These are phyloP conservation scores for Trichosporon faecale DNA, from an alignment of 1,284 basidiomycete species.

Conservation along the genomic window DNA sequence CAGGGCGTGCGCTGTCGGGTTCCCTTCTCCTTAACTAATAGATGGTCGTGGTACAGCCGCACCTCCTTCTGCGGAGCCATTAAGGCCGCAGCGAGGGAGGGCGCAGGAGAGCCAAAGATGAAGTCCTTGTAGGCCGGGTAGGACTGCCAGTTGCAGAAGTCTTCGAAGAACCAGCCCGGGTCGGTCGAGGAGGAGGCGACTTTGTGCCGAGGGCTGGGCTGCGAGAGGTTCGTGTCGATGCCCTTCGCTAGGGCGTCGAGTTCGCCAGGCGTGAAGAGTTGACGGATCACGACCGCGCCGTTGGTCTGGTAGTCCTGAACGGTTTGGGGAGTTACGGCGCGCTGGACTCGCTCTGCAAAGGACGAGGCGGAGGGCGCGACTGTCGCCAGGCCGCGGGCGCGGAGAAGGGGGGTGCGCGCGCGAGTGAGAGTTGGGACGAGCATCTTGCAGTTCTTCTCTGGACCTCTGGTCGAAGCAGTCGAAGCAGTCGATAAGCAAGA, in stretches of 20 bases:
- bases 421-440: neutral
- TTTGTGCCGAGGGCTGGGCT: constrained; percentile 9
- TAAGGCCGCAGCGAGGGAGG: constrained; percentile 16
- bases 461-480: too few relatives aligned
- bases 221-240: constrained; percentile 20
- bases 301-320: constrained; percentile 14
- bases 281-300: constrained; percentile 18
- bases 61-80: constrained; percentile 11
- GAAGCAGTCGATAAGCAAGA: neutral
- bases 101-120: constrained; percentile 16
- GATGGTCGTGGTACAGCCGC: constrained; percentile 24
- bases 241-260: constrained; percentile 13
- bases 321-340: constrained; percentile 17
- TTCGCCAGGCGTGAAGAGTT: constrained; percentile 20
- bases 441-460: neutral
- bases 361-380: neutral
- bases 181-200: constrained; percentile 18
- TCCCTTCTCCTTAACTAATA: constrained; percentile 23
- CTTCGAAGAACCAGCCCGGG: constrained; percentile 27
- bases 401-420: neutral
- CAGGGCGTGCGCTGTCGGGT: constrained; percentile 23
- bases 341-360: constrained; percentile 12
- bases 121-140: constrained; percentile 16
- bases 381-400: neutral
- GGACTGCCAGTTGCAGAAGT: constrained; percentile 25